phyloP scores from a whole-genome alignment of 306 rosid genomes.

The Citrullus amarus region DNA sequence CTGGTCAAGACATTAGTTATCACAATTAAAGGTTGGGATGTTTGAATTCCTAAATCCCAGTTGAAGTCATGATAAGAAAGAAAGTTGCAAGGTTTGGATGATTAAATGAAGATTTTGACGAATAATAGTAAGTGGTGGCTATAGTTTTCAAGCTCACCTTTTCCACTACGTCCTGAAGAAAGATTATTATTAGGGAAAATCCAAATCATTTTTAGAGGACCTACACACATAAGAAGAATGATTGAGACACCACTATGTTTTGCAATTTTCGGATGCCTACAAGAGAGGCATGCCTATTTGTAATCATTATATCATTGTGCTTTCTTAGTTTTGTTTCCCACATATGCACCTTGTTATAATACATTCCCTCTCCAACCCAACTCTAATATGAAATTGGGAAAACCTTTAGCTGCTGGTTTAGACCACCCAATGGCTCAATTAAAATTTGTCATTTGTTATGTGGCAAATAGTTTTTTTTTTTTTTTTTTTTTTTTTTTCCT shows the following conservation, averaged over 20 bases:
- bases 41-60: neutral
- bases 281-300: conserved; percentile 1
- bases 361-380: neutral
- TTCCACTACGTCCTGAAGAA: neutral
- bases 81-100: neutral
- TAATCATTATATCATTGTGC: neutral
- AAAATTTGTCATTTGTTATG: too few species aligned
- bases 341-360: neutral
- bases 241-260: neutral
- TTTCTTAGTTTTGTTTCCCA: conserved; percentile 2
- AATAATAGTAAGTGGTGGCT: neutral
- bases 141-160: neutral
- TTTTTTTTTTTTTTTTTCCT: too few species aligned
- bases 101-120: too few species aligned
- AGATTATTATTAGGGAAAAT: neutral
- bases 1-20: neutral
- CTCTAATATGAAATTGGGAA: neutral
- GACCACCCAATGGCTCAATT: too few species aligned
- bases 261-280: neutral
- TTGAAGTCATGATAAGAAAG: neutral
- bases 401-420: too few species aligned
- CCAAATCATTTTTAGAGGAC: neutral
- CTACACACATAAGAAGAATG: neutral
- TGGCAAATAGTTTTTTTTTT: too few species aligned
- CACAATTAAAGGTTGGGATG: neutral